phyloP scores from a whole-genome alignment of 1,139 yeast species.

The Pichiaceae sp. region DNA sequence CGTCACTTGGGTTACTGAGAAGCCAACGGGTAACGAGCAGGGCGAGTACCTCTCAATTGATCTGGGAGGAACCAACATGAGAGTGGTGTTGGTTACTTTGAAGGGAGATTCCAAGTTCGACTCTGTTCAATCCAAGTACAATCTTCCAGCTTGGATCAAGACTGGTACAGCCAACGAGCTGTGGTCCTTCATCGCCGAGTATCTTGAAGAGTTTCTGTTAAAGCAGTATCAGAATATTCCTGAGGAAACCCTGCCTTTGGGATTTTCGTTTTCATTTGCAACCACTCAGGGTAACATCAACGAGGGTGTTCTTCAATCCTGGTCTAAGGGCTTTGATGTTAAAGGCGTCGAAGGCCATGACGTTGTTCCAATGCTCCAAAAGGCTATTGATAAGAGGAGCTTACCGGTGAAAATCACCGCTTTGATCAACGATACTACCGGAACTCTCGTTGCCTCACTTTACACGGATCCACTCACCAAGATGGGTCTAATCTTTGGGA shows the following conservation, averaged over 20 bases:
- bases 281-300: slow-evolving; percentile 78
- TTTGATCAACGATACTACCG: slow-evolving; percentile 92
- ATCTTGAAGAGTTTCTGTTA: slow-evolving; percentile 51
- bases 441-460: slow-evolving; percentile 92
- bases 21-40: slow-evolving; percentile 83
- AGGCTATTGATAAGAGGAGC: slow-evolving; percentile 51
- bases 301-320: slow-evolving; percentile 81
- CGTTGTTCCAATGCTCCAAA: slow-evolving; percentile 85
- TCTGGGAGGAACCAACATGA: slow-evolving; percentile 89
- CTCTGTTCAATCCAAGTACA: slow-evolving; percentile 73
- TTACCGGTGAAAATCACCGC: slow-evolving; percentile 87
- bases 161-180: slow-evolving; percentile 66
- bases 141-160: slow-evolving; percentile 68
- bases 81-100: slow-evolving; percentile 79
- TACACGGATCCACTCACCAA: slow-evolving; percentile 83
- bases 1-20: slow-evolving; percentile 93
- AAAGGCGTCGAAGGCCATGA: slow-evolving; percentile 91
- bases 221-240: slow-evolving; percentile 49
- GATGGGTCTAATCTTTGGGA: slow-evolving; percentile 95
- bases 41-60: slow-evolving; percentile 92
- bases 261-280: slow-evolving; percentile 95
- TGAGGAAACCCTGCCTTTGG: slow-evolving; percentile 53
- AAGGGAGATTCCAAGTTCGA: slow-evolving; percentile 75
- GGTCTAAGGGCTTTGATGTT: slow-evolving; percentile 98
- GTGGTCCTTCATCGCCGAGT: slow-evolving; percentile 81